Evolutionary conservation across 768 basidiomycete genomes (phyloP), one percentile per base, ranked within the genome.

Genomic region (Termitomyces sp.): DNA sequence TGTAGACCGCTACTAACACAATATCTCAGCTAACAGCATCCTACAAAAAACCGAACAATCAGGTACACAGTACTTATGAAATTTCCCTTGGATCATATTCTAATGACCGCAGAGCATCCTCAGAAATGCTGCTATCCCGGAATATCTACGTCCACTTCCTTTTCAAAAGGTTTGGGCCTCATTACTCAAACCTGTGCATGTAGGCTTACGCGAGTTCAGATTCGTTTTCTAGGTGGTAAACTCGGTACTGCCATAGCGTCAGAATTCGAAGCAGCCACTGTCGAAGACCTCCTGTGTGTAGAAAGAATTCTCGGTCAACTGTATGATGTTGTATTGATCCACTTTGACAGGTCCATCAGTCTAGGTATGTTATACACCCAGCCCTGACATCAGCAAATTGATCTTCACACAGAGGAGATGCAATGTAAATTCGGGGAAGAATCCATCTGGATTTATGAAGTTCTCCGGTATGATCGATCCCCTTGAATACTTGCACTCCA

Each of bases 171-270:
- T 86, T 59, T 44, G 66, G 30, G 32, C n/a, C 3, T 16, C 35
- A 49, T 40, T 39, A 11, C 34, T 34, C 42, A 41, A 40, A 34
- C 45, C 14, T 47, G 28, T 6, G 39, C 54, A 54, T 56, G 21
- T 21, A 34, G 41, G 34, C 27, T 48, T 39, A 41, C 21, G 39
- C 39, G 23, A 21, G 40, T 14, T 25, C 19, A 94, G 92, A 98
- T 99, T 66, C 83, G 97, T 11, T 92, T 91, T 63, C 76, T 99
- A 0, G 97, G 97, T 2, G 97, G 97, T 16, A 99, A 98, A 70
- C 81, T 98, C 1, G 97, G 97, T 1, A 80, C 84, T 52, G 87
- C 91, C 2, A 75, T 99, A 27, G 92, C 92, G 1, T 83, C 85
- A 58, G 89, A 94, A 66, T 98, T 91, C 63, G 90, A 90, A 63